These are phyloP conservation scores for Coniochaeta prunicola DNA, from an alignment of 2,329 filamentous ascomycete species.

Conservation along the genomic window DNA sequence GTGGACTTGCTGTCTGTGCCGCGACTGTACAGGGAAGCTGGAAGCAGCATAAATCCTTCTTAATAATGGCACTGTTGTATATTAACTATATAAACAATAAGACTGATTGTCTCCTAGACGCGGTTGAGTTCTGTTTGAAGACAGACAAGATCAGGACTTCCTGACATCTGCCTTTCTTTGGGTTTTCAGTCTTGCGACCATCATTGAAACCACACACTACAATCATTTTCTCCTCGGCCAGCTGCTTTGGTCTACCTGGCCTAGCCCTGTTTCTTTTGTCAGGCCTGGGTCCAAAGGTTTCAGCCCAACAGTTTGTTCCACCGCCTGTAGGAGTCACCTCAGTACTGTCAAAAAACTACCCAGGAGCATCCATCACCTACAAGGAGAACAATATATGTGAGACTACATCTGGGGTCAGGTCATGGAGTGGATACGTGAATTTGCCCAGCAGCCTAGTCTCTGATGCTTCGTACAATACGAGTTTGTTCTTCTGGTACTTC, in stretches of 20 bases:
- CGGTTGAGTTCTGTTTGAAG: no score
- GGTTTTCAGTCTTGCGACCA: not conserved
- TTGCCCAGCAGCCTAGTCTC: slow-evolving; percentile 35
- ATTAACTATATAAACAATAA: no score
- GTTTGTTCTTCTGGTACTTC: slow-evolving; percentile 56
- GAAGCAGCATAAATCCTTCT: not conserved
- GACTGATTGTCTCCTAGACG: no score
- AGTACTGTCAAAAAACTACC: slow-evolving; percentile 24
- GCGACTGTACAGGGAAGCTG: not conserved
- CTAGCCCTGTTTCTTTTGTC: not conserved
- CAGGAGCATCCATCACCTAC: slow-evolving; percentile 30
- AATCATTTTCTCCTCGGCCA: not conserved
- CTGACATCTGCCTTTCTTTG: not conserved
- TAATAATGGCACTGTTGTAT: not conserved
- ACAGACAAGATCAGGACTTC: no score
- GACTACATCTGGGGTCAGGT: slow-evolving; percentile 45
- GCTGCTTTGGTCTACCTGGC: not conserved
- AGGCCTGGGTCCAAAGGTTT: not conserved
- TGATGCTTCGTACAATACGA: slow-evolving; percentile 39
- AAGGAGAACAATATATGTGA: slow-evolving; percentile 38
- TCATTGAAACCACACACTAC: not conserved
- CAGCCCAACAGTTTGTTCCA: slow-evolving; percentile 5
- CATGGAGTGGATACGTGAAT: slow-evolving; percentile 50
- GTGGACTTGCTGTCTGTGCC: not conserved
- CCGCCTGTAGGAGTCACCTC: slow-evolving; percentile 22